Evolutionary conservation across 768 basidiomycete species (phyloP), one percentile per base, ranked within the genome.

Genomic region (Lyophyllum decastes): DNA sequence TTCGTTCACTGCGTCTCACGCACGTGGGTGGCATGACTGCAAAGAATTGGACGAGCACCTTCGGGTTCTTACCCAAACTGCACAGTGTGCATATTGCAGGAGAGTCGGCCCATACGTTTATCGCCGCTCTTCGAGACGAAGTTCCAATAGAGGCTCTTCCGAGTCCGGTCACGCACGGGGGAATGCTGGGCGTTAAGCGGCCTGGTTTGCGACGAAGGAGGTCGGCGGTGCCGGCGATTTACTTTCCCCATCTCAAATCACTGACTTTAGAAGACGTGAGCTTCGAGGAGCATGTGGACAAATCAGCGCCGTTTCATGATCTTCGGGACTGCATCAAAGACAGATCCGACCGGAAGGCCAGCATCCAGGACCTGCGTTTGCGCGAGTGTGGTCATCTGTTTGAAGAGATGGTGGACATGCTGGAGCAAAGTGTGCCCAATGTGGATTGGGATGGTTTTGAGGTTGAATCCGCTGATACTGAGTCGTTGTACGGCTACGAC

Each of bases 381-480:
- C n/a, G 38, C 8, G 60, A 67, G 6, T 78, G 76, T 60, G 62
- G 22, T 12, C 54, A 56, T 19, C 26, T 76, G 25, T 27, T 25
- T 2, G 27, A 55, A 2, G 62, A 66, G 0, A 60, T 68, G 19
- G 65, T 78, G 14, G 57, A 61, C 14, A 6, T 46, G n/a, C 50
- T 76, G n/a, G 44, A 60, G 48, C 62, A 70, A 27, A 55, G 74
- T 30, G 72, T 76, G 8, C 55, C 60, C 16, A 64, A 70, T 25
- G 69, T 76, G n/a, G 55, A 60, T 1, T 78, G 76, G 76, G 76
- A 78, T 57, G 67, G 54, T 14, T 19, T 68, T 19, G 71, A 70
- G 27, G 58, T 52, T 9, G 69, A 66, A 4, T 63, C 61, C 52
- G 63, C 50, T 14, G 58, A 55, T 11, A 57, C 51, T 26, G 58